Evolutionary conservation across 495 filamentous ascomycete genomes (phyloP).

Genomic region (Opeltia flavorubescens): DNA sequence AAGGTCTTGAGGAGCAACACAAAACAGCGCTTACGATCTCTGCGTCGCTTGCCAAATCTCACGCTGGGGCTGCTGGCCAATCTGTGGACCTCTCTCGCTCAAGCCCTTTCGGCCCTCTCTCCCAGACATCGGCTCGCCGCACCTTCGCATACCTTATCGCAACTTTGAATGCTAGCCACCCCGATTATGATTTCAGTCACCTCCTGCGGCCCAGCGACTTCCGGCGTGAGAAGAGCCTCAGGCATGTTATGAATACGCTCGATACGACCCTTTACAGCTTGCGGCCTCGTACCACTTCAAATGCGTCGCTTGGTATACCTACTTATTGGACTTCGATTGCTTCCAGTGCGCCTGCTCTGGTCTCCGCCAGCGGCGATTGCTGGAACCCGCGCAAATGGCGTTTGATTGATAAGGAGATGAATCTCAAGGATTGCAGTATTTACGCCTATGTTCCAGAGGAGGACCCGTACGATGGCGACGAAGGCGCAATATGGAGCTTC

Average conservation of each 20-base stretch:
- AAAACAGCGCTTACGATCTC: slow-evolving; percentile 71
- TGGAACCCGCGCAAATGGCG: slow-evolving; percentile 88
- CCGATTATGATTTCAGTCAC: slow-evolving; percentile 95
- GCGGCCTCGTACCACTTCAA: slow-evolving; percentile 39
- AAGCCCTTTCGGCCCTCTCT: slow-evolving; percentile 80
- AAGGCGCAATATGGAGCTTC: slow-evolving; percentile 83
- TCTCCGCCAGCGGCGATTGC: slow-evolving; percentile 24
- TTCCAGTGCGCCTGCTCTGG: slow-evolving; percentile 15
- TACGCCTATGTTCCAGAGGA: slow-evolving; percentile 76
- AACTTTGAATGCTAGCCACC: slow-evolving; percentile 91
- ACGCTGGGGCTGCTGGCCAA: slow-evolving; percentile 37
- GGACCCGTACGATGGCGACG: slow-evolving; percentile 80
- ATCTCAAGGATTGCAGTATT: slow-evolving; percentile 63
- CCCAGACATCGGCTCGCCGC: slow-evolving; percentile 71
- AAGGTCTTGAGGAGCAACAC: slow-evolving; percentile 77
- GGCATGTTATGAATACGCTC: slow-evolving; percentile 66
- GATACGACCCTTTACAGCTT: slow-evolving; percentile 77
- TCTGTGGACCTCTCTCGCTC: slow-evolving; percentile 65
- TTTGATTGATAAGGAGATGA: slow-evolving; percentile 84
- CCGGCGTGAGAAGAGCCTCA: slow-evolving; percentile 57
- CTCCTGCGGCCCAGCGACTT: slow-evolving; percentile 81
- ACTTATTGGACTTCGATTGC: slow-evolving; percentile 12
- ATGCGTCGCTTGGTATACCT: slow-evolving; percentile 10
- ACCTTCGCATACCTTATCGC: slow-evolving; percentile 95
- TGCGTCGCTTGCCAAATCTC: slow-evolving; percentile 65